Evolutionary conservation across 345 rosid species (phyloP), one percentile per base, ranked within the genome.

Genomic region (Cochlearia excelsa): DNA sequence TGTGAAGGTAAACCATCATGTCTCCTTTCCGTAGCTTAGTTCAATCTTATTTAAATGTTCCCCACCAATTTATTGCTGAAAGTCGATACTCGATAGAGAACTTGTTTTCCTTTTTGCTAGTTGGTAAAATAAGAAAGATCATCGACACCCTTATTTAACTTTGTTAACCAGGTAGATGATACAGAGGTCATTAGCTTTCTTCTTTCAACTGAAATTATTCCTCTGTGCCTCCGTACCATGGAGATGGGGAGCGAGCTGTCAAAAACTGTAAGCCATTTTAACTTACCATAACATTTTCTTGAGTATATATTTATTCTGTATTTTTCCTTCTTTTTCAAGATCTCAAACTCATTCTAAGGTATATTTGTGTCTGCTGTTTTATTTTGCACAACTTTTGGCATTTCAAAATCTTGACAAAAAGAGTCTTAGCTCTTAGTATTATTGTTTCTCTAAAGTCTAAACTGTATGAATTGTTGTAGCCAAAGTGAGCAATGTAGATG

Each of bases 171-270:
- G 97, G 95, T 94, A 69, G 99, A 94, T 74, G 99, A 94, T 74
- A 82, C 96, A 28, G 97, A 87, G 70, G 97, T 90, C 58, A 90
- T 94, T 59, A 82, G 96, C 78, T 94, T 90, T 80, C 96, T 94
- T 74, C 95, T 94, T 37, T 2, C 3, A 37, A 37, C 40, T 37
- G 40, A 37, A 76, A 87, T 94, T 29, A 87, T 94, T 64, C 97
- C 97, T 1, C 72, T 90, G 44, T 90, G 99, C 64, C 80, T 94
- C 59, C 95, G 96, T 6, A 85, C 97, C 46, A 93, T 93, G 99
- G 99, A 90, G 73, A 87, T 90, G 97, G 99, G 99, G 42, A 89
- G 96, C 54, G 99, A 93, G 68, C 79, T 93, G 69, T 89, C 99
- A 3, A 93, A 93, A 83, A 93, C 99, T 50, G 99, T 88, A 79